phyloP scores from a whole-genome alignment of 2,329 filamentous ascomycete species.

The Aspergillus sp. region DNA sequence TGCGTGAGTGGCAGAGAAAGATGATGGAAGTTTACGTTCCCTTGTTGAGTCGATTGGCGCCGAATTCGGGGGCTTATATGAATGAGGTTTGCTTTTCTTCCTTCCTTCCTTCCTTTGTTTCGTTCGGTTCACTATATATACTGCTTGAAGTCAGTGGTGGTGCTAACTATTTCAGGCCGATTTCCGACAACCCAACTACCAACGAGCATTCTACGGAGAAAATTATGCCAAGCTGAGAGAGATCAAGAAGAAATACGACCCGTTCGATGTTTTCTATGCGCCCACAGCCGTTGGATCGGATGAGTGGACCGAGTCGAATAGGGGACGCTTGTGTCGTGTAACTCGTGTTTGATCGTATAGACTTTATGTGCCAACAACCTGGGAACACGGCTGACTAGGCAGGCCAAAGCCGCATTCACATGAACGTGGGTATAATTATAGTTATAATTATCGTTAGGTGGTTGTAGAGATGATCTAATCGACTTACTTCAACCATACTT shows the following conservation, averaged over 20 bases:
- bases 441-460: no score
- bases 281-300: slow-evolving; percentile 54
- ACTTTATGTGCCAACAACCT: no score
- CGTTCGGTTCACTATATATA: no score
- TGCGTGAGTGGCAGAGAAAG: slow-evolving; percentile 34
- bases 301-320: slow-evolving; percentile 39
- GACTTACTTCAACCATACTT: no score
- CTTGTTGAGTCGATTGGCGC: slow-evolving; percentile 35
- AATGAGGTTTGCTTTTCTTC: slow-evolving; percentile 32
- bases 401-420: no score
- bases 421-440: no score
- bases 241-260: slow-evolving; percentile 46
- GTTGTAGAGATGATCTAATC: no score
- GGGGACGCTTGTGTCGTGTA: slow-evolving; percentile 41
- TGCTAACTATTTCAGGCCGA: slow-evolving; percentile 21
- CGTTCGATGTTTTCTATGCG: slow-evolving; percentile 41
- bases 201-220: slow-evolving; percentile 43
- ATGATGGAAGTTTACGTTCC: slow-evolving; percentile 44
- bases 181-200: slow-evolving; percentile 41
- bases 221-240: slow-evolving; percentile 38
- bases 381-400: no score
- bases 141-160: no score
- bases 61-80: slow-evolving; percentile 40
- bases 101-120: no score
- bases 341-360: slow-evolving; percentile 1